Evolutionary conservation across 345 rosid species (phyloP).

Genomic region (Sonneratia caseolaris): DNA sequence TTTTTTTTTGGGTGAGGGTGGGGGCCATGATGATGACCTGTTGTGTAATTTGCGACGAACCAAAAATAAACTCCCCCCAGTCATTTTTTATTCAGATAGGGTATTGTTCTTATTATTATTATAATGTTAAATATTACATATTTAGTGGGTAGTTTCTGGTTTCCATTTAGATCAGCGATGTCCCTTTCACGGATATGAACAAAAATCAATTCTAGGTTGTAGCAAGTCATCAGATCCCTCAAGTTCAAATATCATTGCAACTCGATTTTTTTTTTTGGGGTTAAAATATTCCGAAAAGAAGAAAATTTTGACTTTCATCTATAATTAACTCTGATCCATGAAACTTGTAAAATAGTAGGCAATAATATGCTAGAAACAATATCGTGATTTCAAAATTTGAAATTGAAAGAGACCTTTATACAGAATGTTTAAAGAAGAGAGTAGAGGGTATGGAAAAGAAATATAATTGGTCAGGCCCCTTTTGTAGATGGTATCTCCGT

Average conservation of each 20-base stretch:
- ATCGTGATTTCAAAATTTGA: neutral
- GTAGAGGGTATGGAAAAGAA: no score
- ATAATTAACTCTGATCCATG: neutral
- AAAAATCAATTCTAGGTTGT: neutral
- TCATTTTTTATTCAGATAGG: no score
- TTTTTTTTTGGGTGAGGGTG: no score
- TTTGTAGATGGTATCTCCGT: no score
- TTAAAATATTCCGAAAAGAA: neutral
- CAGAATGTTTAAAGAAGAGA: no score
- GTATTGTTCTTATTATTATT: no score
- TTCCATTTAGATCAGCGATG: neutral
- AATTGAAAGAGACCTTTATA: no score
- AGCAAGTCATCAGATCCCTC: slow-evolving; percentile 1
- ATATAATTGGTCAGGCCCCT: no score
- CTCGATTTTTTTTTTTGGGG: neutral
- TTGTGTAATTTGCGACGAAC: neutral
- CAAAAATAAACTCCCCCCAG: no score
- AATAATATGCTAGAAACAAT: neutral
- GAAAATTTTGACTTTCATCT: neutral
- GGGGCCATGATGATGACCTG: no score
- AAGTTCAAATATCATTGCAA: neutral
- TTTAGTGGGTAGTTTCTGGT: neutral
- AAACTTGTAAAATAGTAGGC: neutral
- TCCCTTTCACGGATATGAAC: neutral
- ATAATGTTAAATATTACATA: no score